These are phyloP conservation scores for Abrus precatorius DNA, from an alignment of 306 rosid species.

Conservation along the genomic window DNA sequence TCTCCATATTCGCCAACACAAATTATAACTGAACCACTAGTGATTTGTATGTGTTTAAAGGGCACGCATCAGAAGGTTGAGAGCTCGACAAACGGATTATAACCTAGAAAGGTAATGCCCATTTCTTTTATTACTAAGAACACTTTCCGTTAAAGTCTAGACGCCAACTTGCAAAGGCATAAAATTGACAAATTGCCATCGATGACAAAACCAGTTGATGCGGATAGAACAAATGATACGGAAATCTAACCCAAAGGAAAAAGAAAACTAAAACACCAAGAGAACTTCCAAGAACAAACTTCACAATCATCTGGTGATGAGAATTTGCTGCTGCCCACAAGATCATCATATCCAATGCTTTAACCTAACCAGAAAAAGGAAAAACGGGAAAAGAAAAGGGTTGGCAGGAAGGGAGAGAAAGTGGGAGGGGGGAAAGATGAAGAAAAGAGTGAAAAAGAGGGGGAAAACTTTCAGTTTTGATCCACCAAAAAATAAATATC, in stretches of 20 bases:
- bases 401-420: not conserved
- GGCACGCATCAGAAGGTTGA: not conserved
- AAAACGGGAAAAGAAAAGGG: not conserved
- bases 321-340: slow-evolving; percentile 59
- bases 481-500: slow-evolving; percentile 26
- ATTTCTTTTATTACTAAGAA: not conserved
- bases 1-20: not conserved
- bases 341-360: slow-evolving; percentile 60
- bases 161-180: slow-evolving; percentile 1
- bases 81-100: not conserved
- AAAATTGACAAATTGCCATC: slow-evolving; percentile 3
- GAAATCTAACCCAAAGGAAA: not conserved
- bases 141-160: slow-evolving; percentile 11
- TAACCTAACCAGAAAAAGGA: slow-evolving; percentile 54
- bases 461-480: slow-evolving; percentile 21
- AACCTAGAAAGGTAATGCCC: not conserved
- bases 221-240: slow-evolving; percentile 6
- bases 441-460: slow-evolving; percentile 5
- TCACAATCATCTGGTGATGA: slow-evolving; percentile 53
- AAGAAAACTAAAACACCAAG: not conserved
- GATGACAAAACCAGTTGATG: slow-evolving; percentile 34
- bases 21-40: not conserved
- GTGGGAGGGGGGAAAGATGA: not conserved
- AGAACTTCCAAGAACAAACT: slow-evolving; percentile 47
- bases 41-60: not conserved